Percentiles rank a stretch among this genome's conserved stretches.
Conservation (phyloP, 148 eudicot species). For the Spergularia marina region DNA sequence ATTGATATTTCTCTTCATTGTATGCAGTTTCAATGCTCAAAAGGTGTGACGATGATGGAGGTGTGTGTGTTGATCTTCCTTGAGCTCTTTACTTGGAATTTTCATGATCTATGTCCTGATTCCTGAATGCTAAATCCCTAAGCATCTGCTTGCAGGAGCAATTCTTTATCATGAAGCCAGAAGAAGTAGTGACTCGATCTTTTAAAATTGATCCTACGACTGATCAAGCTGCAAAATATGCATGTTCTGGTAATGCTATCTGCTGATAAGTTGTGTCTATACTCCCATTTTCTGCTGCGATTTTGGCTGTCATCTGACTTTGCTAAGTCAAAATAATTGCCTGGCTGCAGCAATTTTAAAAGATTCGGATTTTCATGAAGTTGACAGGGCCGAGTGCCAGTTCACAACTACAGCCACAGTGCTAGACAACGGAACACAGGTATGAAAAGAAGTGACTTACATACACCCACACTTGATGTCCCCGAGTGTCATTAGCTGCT, state of each 20-base stretch:
- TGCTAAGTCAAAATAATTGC: not conserved
- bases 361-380: slow-evolving; percentile 81
- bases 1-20: slow-evolving; percentile 15
- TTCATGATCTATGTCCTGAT: not conserved
- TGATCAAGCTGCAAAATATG: slow-evolving; percentile 84
- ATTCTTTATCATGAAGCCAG: slow-evolving; percentile 84
- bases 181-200: slow-evolving; percentile 55
- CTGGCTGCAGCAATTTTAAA: slow-evolving; percentile 75
- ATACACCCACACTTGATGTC: no score
- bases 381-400: slow-evolving; percentile 93
- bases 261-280: slow-evolving; percentile 2
- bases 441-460: slow-evolving; percentile 5
- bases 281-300: not conserved
- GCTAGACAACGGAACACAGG: slow-evolving; percentile 94
- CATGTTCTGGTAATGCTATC: slow-evolving; percentile 55
- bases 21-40: slow-evolving; percentile 87
- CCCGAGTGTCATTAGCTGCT: no score
- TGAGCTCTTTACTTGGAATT: not conserved
- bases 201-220: slow-evolving; percentile 70
- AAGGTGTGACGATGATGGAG: slow-evolving; percentile 90
- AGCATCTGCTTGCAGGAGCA: slow-evolving; percentile 60
- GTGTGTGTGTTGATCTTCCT: slow-evolving; percentile 31
- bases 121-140: not conserved
- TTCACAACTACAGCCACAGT: slow-evolving; percentile 90
- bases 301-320: not conserved